phyloP scores from a whole-genome alignment of 169 alveolate genomes.

The Eimeria sp. region DNA sequence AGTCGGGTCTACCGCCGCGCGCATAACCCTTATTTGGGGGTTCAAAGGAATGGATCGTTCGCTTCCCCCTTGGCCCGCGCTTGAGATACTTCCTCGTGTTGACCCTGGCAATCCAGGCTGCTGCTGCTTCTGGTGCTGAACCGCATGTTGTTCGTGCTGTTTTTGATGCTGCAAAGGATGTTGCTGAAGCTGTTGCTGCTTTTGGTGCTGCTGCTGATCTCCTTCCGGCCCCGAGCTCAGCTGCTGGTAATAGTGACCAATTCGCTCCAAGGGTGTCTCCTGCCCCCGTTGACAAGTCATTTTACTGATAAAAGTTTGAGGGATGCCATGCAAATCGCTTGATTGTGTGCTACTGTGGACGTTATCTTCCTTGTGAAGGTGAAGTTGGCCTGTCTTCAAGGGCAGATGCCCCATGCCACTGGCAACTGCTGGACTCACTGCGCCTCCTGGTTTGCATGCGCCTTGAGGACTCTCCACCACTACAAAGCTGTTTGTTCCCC shows the following conservation, averaged over 20 bases:
- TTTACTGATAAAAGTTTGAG: not conserved
- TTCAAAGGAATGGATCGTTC: not conserved
- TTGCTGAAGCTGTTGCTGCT: not conserved
- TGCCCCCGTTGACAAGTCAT: not conserved
- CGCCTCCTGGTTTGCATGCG: not conserved
- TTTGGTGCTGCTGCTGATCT: not conserved
- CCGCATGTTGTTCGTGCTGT: not conserved
- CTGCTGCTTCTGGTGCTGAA: not conserved
- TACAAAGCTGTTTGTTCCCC: not conserved
- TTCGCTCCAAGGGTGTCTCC: not conserved
- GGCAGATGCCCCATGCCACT: not conserved
- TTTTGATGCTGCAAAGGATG: no score
- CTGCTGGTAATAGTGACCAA: not conserved
- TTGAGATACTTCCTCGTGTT: not conserved
- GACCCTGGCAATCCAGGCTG: not conserved
- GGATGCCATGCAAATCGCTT: not conserved
- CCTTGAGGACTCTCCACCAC: not conserved
- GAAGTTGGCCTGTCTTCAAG: not conserved
- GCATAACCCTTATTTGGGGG: not conserved
- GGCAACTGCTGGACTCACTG: not conserved
- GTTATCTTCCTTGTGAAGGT: not conserved
- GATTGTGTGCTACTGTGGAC: not conserved
- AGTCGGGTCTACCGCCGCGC: not conserved
- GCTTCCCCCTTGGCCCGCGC: not conserved
- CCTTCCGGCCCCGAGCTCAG: not conserved